Evolutionary conservation across 2,329 filamentous ascomycete genomes (phyloP).

Genomic region (Xenoacremonium recifei): DNA sequence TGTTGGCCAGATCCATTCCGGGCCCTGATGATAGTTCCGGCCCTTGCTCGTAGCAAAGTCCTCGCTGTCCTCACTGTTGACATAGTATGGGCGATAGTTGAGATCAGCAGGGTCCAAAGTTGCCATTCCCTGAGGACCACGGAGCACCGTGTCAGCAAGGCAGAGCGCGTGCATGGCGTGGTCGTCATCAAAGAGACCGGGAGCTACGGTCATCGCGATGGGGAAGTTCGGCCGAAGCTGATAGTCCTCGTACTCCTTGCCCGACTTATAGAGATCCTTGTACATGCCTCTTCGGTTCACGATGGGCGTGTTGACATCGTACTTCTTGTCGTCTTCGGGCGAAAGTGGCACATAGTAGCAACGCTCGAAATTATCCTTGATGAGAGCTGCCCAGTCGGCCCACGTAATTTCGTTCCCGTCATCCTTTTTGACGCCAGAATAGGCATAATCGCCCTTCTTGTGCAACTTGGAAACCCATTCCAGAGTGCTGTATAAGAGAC

Average conservation of each 20-base stretch:
- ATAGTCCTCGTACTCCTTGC: slow-evolving; percentile 97
- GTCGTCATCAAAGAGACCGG: slow-evolving; percentile 75
- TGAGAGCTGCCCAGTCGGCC: slow-evolving; percentile 72
- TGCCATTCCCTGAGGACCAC: slow-evolving; percentile 90
- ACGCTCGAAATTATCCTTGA: slow-evolving; percentile 85
- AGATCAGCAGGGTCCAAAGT: slow-evolving; percentile 89
- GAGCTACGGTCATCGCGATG: slow-evolving; percentile 92
- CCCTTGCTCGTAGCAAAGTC: slow-evolving; percentile 94
- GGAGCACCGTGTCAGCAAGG: slow-evolving; percentile 74
- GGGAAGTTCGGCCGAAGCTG: slow-evolving; percentile 93
- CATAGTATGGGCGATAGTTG: slow-evolving; percentile 93
- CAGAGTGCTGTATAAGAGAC: slow-evolving; percentile 86
- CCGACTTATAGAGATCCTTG: slow-evolving; percentile 92
- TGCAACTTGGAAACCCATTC: slow-evolving; percentile 73
- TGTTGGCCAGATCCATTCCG: slow-evolving; percentile 97
- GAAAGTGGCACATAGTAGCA: slow-evolving; percentile 83
- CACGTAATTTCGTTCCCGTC: slow-evolving; percentile 65
- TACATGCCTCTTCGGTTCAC: slow-evolving; percentile 94
- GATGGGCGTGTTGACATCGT: slow-evolving; percentile 76
- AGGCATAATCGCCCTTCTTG: slow-evolving; percentile 67
- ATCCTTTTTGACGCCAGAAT: slow-evolving; percentile 67
- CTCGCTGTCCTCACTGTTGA: slow-evolving; percentile 88
- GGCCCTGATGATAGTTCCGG: slow-evolving; percentile 96
- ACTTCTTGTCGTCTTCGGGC: slow-evolving; percentile 66
- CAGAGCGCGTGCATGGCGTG: slow-evolving; percentile 80